Evolutionary conservation across 176 grass and related monocot species (phyloP).

Genomic region (Musa itinerans): DNA sequence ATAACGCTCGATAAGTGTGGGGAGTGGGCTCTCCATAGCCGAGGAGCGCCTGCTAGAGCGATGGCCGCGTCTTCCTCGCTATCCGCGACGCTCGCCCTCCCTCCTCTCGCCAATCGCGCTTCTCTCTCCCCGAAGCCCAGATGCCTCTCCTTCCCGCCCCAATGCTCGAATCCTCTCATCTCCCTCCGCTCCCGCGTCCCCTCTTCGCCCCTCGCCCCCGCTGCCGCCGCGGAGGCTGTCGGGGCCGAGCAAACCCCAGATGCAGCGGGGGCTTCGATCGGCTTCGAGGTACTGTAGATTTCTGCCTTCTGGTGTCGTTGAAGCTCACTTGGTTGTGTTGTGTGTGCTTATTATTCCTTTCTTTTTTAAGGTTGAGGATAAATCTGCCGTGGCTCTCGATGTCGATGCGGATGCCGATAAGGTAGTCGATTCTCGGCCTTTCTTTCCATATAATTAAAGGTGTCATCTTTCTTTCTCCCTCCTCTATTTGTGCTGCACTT

Average conservation of each 20-base stretch:
- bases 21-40: background rate
- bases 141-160: constrained; percentile 14
- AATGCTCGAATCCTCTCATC: background rate
- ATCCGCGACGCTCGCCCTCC: constrained; percentile 13
- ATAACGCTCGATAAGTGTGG: background rate
- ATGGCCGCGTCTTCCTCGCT: constrained; percentile 30
- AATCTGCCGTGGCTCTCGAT: background rate
- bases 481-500: too few relatives aligned
- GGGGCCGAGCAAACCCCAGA: background rate
- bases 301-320: background rate
- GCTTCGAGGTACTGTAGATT: background rate
- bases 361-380: background rate
- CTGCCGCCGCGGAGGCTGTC: background rate
- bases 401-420: constrained; percentile 10
- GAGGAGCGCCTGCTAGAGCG: background rate
- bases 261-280: background rate
- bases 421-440: background rate
- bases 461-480: too few relatives aligned
- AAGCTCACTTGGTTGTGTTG: background rate
- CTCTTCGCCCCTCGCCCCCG: background rate
- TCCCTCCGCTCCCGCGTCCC: background rate
- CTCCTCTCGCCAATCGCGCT: constrained; percentile 1
- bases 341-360: background rate
- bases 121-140: constrained; percentile 2
- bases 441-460: background rate